Base-by-base conservation (phyloP, 2,329 filamentous ascomycete genomes). In the Penicillium sp. region DNA sequence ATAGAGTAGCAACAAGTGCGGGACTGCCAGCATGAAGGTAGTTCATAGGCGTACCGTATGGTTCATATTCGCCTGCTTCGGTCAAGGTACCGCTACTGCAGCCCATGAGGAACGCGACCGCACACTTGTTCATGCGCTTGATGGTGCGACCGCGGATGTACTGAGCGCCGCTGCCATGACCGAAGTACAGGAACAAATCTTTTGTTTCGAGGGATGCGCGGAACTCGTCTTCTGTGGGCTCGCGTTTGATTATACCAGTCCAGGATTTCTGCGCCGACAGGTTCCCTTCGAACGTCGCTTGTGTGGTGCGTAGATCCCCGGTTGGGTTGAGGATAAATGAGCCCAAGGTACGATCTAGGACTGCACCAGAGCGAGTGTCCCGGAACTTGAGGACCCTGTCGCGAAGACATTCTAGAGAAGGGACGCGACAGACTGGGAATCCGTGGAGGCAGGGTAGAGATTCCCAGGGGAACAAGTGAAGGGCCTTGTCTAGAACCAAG, bases 381-480 rank as follows among this genome's bases (percentile, higher is more conserved):
- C 56, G 59, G 62, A 67, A 65, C 59, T 86, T 83, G 0, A 87
- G 66, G 13, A 99, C 82, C 6, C 92, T 81, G 31, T 90, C 85
- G 13, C 89, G 85, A 9, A 99, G 81, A 59, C 87, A 90, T 26
- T 87, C 87, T 36, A 99, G 80, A 0, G 91, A 96, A 6, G 93
- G 91, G 23, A 99, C 85, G 12, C 94, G 85, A 3, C 90, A 96
- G 33, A 96, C 87, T 0, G 93, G 87, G 4, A 86, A 79, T 2
- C 82, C 83, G 58, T 89, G 82, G 67, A 99, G 83, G 67, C 90
- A 96, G 0, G 92, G 90, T 34, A 99, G 76, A 0, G 90, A 96
- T 68, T 99, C 94, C 94, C 95, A 99, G 0, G 94, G 94, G 65
- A 99, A 95, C 1, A 84, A 80, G 65, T 97, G 94, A 2, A 99